These are phyloP conservation scores for Sugiyamaella smithiae DNA, from an alignment of 805 yeast species.

Conservation along the genomic window DNA sequence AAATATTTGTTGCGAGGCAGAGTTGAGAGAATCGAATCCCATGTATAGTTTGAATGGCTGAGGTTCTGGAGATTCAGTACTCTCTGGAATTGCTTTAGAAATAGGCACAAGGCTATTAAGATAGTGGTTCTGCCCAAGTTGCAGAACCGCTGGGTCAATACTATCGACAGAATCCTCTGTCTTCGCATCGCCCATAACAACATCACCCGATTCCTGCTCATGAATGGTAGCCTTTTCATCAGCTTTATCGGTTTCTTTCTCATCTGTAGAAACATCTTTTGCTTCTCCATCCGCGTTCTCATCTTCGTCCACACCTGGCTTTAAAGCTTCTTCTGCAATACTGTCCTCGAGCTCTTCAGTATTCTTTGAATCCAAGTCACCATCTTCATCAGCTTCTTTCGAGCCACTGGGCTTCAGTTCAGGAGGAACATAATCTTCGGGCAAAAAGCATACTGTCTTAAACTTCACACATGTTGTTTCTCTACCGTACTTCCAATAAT, in stretches of 20 bases:
- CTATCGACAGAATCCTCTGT: neutral
- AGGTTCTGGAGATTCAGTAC: neutral
- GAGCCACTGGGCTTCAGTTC: conserved; percentile 4
- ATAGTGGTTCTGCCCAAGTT: neutral
- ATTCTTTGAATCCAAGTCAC: conserved; percentile 13
- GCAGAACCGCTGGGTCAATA: neutral
- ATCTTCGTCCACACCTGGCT: conserved; percentile 13
- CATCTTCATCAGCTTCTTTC: conserved; percentile 17
- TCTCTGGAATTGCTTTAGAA: conserved; percentile 1
- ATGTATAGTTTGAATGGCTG: conserved; percentile 22
- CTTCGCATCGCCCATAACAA: neutral
- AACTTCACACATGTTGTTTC: conserved; percentile 57
- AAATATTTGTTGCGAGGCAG: conserved; percentile 26
- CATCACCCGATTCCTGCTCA: neutral
- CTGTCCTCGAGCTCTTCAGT: conserved; percentile 14
- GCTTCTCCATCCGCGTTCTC: conserved; percentile 23
- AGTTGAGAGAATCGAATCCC: conserved; percentile 21
- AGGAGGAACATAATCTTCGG: conserved; percentile 4
- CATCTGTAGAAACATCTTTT: conserved; percentile 23
- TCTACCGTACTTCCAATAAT: conserved; percentile 77
- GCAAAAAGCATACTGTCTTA: conserved; percentile 25
- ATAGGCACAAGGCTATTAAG: conserved; percentile 20
- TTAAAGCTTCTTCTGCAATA: conserved; percentile 17
- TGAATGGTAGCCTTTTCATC: neutral
- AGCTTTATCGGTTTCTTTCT: conserved; percentile 11